Evolutionary conservation across 176 grass and related monocot species (phyloP).

Genomic region (Poa annua): DNA sequence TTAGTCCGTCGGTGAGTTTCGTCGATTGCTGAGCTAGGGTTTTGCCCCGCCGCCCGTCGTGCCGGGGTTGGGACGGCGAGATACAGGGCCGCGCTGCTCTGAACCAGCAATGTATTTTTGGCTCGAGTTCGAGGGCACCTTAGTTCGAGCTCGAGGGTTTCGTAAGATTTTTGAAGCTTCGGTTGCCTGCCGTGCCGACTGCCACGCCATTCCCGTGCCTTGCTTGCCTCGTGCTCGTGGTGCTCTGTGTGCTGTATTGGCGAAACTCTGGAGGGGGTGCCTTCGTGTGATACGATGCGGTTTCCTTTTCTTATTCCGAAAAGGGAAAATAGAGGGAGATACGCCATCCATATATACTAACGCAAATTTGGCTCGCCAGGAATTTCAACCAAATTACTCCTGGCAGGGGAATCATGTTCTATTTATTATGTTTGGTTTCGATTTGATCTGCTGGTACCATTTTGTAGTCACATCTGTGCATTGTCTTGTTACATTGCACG

Average conservation of each 20-base stretch:
- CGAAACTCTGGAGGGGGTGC: neutral
- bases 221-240: neutral
- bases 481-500: neutral
- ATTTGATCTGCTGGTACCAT: neutral
- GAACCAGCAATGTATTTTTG: neutral
- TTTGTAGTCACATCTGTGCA: neutral
- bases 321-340: neutral
- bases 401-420: neutral
- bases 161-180: neutral
- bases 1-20: neutral
- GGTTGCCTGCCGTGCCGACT: neutral
- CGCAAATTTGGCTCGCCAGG: too few relatives aligned
- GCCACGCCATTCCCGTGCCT: neutral
- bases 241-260: neutral
- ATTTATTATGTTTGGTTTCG: conserved; percentile 4
- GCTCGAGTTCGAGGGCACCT: neutral
- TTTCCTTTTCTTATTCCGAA: neutral
- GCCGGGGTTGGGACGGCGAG: neutral
- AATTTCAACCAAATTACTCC: conserved; percentile 5
- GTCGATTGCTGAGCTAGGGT: neutral
- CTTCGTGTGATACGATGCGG: neutral
- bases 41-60: neutral
- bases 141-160: neutral
- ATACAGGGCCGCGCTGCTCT: neutral
- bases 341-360: neutral